Evolutionary conservation across 306 rosid genomes (phyloP).

Genomic region (Corylus avellana): DNA sequence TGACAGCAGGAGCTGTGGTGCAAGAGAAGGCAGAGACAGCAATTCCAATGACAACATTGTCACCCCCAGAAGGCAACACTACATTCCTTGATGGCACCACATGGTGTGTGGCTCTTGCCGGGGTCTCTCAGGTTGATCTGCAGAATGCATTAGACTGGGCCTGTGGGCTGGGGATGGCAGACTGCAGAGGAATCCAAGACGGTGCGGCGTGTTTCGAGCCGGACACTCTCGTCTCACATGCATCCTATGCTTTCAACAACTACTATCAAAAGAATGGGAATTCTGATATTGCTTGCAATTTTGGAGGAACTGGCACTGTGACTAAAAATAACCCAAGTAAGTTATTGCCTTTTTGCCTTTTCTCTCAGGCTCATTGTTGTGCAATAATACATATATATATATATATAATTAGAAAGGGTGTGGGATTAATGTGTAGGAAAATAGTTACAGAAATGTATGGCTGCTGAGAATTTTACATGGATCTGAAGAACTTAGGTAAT

Average conservation of each 20-base stretch:
- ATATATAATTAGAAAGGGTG: too few species aligned
- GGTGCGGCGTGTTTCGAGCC: conserved; percentile 73
- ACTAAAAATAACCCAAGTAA: conserved; percentile 69
- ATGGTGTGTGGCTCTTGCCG: conserved; percentile 87
- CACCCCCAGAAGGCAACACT: conserved; percentile 96
- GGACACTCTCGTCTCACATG: conserved; percentile 81
- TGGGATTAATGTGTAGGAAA: too few species aligned
- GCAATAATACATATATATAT: too few species aligned
- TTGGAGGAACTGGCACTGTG: conserved; percentile 81
- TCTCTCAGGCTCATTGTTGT: too few species aligned
- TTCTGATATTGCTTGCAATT: conserved; percentile 94
- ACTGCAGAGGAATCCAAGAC: conserved; percentile 65
- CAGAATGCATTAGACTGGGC: conserved; percentile 98
- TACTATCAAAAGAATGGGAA: conserved; percentile 84
- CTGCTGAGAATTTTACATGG: background rate
- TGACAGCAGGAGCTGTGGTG: conserved; percentile 38
- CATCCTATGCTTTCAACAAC: conserved; percentile 84
- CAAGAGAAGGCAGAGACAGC: conserved; percentile 64
- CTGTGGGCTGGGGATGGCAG: conserved; percentile 78
- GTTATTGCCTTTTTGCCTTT: background rate
- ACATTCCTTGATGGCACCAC: conserved; percentile 85
- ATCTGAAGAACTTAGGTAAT: background rate
- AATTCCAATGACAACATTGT: conserved; percentile 51
- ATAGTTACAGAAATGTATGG: too few species aligned
- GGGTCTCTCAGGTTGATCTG: conserved; percentile 74